Conservation (phyloP, 2,329 filamentous ascomycete species). For the Neodidymelliopsis sp. region DNA sequence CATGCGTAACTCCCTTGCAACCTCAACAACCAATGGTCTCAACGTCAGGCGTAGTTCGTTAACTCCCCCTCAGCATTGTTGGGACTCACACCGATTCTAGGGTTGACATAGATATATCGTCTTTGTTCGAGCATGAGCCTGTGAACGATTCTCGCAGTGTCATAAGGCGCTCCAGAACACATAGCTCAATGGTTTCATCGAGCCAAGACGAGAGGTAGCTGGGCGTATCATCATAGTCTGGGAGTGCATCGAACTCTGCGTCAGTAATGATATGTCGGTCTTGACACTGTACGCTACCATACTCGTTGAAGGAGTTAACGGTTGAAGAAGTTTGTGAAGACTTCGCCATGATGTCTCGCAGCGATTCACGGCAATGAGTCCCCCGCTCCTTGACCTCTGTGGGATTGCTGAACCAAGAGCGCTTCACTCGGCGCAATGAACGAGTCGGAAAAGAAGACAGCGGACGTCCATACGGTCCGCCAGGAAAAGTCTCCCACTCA, state of each 20-base stretch:
- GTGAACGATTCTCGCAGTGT: not conserved
- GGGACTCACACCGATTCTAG: no score
- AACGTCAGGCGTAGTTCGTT: no score
- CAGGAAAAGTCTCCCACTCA: constrained; percentile 2
- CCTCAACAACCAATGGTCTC: no score
- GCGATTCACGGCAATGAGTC: no score
- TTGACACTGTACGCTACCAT: not conserved
- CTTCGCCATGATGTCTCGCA: no score
- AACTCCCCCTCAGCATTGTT: no score
- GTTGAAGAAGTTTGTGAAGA: not conserved
- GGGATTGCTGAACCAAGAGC: no score
- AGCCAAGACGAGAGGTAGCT: not conserved
- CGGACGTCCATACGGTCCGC: constrained; percentile 1
- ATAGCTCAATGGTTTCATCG: not conserved
- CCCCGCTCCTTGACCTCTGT: not conserved
- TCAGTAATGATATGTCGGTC: not conserved
- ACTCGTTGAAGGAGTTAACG: not conserved
- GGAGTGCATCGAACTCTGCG: not conserved
- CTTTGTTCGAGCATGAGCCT: not conserved
- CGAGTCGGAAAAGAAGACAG: not conserved
- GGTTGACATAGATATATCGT: not conserved
- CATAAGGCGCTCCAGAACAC: not conserved
- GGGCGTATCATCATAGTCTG: not conserved
- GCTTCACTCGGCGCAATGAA: not conserved
- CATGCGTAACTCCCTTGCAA: no score